phyloP scores from a whole-genome alignment of 2,329 filamentous ascomycete species.

The Colletotrichum sp. region DNA sequence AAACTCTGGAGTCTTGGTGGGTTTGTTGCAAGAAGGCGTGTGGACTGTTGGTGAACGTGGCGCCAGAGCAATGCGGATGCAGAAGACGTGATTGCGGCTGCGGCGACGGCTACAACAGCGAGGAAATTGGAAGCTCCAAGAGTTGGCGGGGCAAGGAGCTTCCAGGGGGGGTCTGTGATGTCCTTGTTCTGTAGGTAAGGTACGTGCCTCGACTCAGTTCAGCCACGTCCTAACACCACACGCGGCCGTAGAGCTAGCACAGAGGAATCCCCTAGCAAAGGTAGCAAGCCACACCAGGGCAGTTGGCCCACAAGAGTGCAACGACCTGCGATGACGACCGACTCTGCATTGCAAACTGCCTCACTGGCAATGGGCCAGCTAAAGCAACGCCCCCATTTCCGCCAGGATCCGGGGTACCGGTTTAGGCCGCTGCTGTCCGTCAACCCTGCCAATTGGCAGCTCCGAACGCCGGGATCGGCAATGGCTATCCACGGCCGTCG shows the following conservation, averaged over 20 bases:
- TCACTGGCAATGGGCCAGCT: neutral
- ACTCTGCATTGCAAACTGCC: neutral
- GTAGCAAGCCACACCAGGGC: neutral
- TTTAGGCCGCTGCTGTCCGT: constrained; percentile 10
- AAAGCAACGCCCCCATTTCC: neutral
- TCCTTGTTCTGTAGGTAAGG: neutral
- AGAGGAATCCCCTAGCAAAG: neutral
- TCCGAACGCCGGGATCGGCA: constrained; percentile 21
- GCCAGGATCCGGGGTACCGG: constrained; percentile 15
- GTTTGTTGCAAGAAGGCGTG: neutral
- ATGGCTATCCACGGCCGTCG: constrained; percentile 18
- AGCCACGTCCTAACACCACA: neutral
- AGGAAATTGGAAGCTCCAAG: neutral
- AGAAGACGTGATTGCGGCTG: neutral
- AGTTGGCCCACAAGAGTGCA: neutral
- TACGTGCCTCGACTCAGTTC: neutral
- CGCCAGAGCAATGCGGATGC: neutral
- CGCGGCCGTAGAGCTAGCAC: neutral
- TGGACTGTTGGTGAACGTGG: neutral
- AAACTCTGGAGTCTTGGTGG: neutral
- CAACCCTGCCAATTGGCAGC: constrained; percentile 10
- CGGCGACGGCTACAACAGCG: neutral
- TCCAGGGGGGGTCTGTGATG: neutral
- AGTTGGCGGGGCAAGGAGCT: neutral
- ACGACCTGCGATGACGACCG: neutral